Conservation (phyloP, 2,329 filamentous ascomycete species). For the Fusarium protoensiforme region DNA sequence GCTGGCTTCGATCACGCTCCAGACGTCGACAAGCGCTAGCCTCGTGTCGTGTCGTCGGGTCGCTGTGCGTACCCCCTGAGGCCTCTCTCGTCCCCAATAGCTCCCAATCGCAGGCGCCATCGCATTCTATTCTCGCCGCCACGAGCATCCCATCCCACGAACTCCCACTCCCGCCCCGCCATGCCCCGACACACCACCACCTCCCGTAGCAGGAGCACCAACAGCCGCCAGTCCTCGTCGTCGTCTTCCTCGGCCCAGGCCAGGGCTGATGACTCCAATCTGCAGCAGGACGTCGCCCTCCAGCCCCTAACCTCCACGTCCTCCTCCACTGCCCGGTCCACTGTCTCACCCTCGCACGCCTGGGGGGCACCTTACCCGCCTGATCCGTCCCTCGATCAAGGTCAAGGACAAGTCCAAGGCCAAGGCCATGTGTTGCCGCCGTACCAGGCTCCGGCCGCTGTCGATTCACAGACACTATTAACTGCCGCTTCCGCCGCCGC, state of each 20-base stretch:
- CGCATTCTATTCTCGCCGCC: conserved; percentile 1
- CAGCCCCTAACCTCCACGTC: conserved; percentile 45
- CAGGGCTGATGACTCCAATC: conserved; percentile 43
- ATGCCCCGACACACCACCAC: conserved; percentile 42
- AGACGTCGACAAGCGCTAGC: conserved; percentile 5
- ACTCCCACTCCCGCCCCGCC: conserved; percentile 35
- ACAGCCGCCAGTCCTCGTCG: conserved; percentile 37
- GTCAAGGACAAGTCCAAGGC: not conserved
- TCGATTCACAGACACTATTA: conserved; percentile 39
- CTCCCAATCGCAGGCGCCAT: conserved; percentile 4
- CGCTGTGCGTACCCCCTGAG: not conserved
- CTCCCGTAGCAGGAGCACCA: conserved; percentile 29
- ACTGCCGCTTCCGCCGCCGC: conserved; percentile 28
- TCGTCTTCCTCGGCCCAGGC: conserved; percentile 38
- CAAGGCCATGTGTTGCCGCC: conserved; percentile 39
- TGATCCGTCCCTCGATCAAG: conserved; percentile 31
- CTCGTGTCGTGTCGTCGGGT: not conserved
- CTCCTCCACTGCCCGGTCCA: conserved; percentile 41
- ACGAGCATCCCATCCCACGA: not conserved
- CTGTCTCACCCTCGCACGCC: conserved; percentile 41
- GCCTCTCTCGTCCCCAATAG: not conserved
- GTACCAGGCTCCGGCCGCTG: conserved; percentile 36
- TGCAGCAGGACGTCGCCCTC: conserved; percentile 46
- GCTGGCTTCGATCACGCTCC: conserved; percentile 21
- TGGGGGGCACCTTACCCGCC: conserved; percentile 29